These are phyloP conservation scores for Sarocladiaceae sp. DNA, from an alignment of 2,329 filamentous ascomycete species.

Conservation along the genomic window DNA sequence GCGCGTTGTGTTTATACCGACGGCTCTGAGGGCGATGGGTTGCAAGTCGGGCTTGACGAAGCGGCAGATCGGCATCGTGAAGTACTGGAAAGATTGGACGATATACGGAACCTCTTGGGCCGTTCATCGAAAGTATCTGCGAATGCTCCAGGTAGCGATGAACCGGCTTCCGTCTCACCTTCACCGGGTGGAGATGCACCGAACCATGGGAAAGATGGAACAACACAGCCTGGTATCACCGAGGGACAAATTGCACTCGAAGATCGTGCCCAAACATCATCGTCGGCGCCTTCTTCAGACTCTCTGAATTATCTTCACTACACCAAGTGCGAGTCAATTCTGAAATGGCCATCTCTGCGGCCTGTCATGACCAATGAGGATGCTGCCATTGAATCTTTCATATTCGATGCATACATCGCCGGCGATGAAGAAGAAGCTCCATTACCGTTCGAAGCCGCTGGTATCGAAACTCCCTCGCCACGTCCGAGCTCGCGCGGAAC, in stretches of 20 bases:
- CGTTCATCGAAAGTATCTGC: background rate
- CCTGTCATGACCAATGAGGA: background rate
- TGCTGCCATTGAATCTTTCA: background rate
- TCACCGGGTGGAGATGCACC: background rate
- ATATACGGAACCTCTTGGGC: background rate
- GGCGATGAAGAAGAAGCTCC: background rate
- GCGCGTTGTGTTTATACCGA: background rate
- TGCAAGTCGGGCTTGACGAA: background rate
- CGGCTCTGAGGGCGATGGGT: background rate
- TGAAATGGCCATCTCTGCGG: background rate
- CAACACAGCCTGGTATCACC: too few species aligned
- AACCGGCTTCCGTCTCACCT: background rate
- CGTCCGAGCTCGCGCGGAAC: too few species aligned
- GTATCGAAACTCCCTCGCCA: too few species aligned
- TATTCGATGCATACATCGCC: background rate
- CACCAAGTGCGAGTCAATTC: background rate
- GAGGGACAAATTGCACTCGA: too few species aligned
- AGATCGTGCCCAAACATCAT: background rate
- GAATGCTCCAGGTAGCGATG: background rate
- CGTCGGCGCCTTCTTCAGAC: background rate
- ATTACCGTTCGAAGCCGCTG: too few species aligned
- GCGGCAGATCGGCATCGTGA: background rate
- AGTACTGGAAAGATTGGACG: background rate
- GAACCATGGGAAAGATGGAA: too few species aligned
- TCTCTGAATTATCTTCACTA: background rate